phyloP scores from a whole-genome alignment of 257 asterid genomes.

The Gentiana dahurica region DNA sequence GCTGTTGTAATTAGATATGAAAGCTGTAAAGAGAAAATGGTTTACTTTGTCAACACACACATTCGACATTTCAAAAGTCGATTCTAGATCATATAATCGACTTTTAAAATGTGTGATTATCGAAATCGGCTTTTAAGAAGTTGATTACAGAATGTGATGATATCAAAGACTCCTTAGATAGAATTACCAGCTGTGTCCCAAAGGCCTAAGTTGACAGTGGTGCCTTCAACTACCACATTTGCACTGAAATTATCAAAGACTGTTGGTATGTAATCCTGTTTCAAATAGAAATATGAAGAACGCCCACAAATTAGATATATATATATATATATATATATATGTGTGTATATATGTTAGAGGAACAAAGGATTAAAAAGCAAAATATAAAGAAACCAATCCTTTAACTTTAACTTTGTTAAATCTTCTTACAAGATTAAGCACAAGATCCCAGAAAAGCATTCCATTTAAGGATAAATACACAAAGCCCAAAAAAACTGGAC shows the following conservation, averaged over 20 bases:
- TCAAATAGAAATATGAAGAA: conserved; percentile 9
- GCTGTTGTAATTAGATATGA: not conserved
- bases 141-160: not conserved
- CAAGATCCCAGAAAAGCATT: conserved; percentile 10
- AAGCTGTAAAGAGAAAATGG: not conserved
- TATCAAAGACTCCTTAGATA: not conserved
- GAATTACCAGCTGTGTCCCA: conserved; percentile 92
- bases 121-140: too few species aligned
- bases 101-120: too few species aligned
- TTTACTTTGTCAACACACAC: too few species aligned
- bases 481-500: conserved; percentile 1
- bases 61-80: too few species aligned
- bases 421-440: conserved; percentile 3
- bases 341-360: too few species aligned
- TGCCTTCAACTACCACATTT: conserved; percentile 91
- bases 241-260: conserved; percentile 97
- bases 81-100: too few species aligned
- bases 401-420: not conserved
- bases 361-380: not conserved
- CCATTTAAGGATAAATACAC: conserved; percentile 5
- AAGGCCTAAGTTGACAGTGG: conserved; percentile 83
- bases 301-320: too few species aligned
- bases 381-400: not conserved
- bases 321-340: too few species aligned
- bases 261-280: conserved; percentile 79